phyloP scores from a whole-genome alignment of 257 asterid species.

The Solanum megistacrolobum region DNA sequence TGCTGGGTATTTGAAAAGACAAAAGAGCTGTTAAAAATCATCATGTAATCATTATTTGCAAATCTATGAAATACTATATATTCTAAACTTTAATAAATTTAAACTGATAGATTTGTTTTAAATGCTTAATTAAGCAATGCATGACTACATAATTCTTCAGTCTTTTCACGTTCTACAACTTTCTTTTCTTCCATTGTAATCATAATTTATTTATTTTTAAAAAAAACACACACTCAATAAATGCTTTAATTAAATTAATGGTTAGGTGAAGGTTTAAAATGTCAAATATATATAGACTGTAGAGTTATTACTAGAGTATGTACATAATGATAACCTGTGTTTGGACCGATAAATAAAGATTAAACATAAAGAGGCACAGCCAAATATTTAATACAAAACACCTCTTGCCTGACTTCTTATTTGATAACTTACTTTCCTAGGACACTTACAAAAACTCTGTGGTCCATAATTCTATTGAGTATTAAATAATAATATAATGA shows the following conservation, averaged over 20 bases:
- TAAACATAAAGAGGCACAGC: background rate
- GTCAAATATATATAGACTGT: background rate
- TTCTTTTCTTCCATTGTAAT: background rate
- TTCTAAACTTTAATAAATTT: background rate
- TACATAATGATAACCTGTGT: background rate
- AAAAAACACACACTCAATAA: no score
- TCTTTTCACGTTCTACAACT: background rate
- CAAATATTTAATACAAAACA: background rate
- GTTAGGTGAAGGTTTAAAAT: background rate
- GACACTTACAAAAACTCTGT: background rate
- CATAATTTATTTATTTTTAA: background rate
- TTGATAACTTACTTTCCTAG: background rate
- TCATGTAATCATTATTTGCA: constrained; percentile 29
- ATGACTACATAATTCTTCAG: background rate
- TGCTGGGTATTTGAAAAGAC: constrained; percentile 6
- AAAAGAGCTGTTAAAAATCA: constrained; percentile 23
- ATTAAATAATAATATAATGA: background rate
- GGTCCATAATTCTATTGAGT: background rate
- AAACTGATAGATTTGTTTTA: background rate
- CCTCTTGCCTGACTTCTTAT: background rate
- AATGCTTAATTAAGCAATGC: background rate
- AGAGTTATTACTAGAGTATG: background rate
- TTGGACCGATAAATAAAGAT: background rate
- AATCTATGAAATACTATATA: background rate
- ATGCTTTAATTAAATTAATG: background rate